Conservation (phyloP, 306 rosid species). For the Vicia sativa region DNA sequence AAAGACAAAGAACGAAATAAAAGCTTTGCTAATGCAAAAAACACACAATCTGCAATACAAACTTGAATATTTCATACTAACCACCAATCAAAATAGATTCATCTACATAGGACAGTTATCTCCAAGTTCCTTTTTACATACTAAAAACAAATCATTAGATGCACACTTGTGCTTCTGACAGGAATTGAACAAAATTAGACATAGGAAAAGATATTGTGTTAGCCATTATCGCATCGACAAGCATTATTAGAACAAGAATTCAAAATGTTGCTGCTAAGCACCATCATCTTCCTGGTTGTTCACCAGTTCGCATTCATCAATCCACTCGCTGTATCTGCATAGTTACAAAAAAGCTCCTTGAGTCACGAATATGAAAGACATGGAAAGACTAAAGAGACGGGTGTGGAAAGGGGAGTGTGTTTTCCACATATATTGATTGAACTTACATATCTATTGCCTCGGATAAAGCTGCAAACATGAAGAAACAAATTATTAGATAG, state of each 20-base stretch:
- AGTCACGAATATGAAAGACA: neutral
- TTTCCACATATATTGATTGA: constrained; percentile 5
- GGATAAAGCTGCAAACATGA: constrained; percentile 66
- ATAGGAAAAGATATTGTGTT: too few relatives aligned
- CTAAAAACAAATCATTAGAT: neutral
- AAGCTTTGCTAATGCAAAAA: too few relatives aligned
- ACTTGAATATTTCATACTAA: too few relatives aligned
- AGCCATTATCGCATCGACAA: too few relatives aligned
- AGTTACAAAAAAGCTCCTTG: constrained; percentile 20
- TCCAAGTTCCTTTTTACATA: neutral
- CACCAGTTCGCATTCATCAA: constrained; percentile 91
- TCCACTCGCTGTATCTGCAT: constrained; percentile 94
- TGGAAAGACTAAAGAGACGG: too few relatives aligned
- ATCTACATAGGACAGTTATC: neutral
- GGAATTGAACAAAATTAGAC: too few relatives aligned
- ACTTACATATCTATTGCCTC: constrained; percentile 94
- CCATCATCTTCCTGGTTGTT: constrained; percentile 79
- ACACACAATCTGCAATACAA: too few relatives aligned
- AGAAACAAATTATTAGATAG: constrained; percentile 12
- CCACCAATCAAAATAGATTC: neutral
- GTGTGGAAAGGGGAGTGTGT: neutral
- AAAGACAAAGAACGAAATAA: too few relatives aligned
- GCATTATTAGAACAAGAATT: too few relatives aligned
- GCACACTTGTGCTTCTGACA: too few relatives aligned
- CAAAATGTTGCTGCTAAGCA: constrained; percentile 33